These are phyloP conservation scores for Carallia brachiata DNA, from an alignment of 345 rosid genomes.

Conservation along the genomic window DNA sequence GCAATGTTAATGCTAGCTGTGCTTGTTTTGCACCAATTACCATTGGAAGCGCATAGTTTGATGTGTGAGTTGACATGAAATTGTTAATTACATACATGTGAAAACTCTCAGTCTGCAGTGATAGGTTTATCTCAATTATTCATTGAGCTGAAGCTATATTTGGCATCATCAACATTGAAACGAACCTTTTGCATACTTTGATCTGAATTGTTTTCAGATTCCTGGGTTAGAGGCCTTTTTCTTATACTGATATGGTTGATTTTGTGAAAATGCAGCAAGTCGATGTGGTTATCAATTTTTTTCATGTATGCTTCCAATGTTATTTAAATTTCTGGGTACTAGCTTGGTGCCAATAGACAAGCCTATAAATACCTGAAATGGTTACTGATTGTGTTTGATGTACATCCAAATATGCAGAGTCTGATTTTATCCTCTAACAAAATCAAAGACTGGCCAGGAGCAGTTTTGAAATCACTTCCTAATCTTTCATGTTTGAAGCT, in stretches of 20 bases:
- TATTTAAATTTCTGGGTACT: not conserved
- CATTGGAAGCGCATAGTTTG: not conserved
- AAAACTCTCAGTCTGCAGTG: too few species aligned
- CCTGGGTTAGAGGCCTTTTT: not conserved
- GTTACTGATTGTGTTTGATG: not conserved
- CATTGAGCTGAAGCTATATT: not conserved
- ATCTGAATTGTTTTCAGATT: not conserved
- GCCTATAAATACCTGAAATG: slow-evolving; percentile 6
- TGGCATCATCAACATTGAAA: slow-evolving; percentile 6
- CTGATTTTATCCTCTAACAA: slow-evolving; percentile 76
- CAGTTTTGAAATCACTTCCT: slow-evolving; percentile 57
- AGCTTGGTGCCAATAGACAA: not conserved
- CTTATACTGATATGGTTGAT: not conserved
- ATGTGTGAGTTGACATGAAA: not conserved
- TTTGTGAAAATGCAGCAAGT: too few species aligned
- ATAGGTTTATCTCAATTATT: not conserved
- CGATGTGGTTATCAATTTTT: too few species aligned
- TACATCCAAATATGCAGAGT: slow-evolving; percentile 49
- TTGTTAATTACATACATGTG: too few species aligned
- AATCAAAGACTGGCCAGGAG: slow-evolving; percentile 79
- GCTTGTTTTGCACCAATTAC: not conserved
- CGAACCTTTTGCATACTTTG: not conserved
- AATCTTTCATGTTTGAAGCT: slow-evolving; percentile 73
- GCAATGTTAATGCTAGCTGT: not conserved
- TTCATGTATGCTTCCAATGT: too few species aligned